Base-by-base conservation (phyloP, 495 filamentous ascomycete species). In the Aspergillus bertholletiae region DNA sequence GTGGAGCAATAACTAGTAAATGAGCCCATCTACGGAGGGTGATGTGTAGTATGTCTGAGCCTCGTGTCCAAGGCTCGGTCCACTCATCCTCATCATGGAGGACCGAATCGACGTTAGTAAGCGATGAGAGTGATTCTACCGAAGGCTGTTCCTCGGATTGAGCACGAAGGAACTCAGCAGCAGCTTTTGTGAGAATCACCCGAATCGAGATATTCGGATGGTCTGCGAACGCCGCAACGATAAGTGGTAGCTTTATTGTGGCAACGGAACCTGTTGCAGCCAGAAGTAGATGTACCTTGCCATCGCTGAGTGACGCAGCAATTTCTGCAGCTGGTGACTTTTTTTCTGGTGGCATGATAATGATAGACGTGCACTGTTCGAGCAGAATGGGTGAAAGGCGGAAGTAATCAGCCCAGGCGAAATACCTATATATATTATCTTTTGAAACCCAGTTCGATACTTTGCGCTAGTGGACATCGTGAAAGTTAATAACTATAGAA, bases 171-270 rank as follows among this genome's bases (percentile, higher is more conserved):
- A 96, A 96, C 5, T 81, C 73, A 35, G 78, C 71, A 1, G 93
- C 88, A 12, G 85, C 82, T 15, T 78, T 69, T 20, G 89, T 93
- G 41, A 96, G 74, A 56, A 96, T 71, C 51, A 96, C 74, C 28
- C 89, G 88, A 65, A 96, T 88, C 26, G 86, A 87, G 37, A 96
- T 78, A 54, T 80, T 77, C 7, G 39, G 58, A 28, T 67, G 58
- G n/a, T 65, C 54, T 48, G 77, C 72, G 6, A 96, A 78, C 1
- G 83, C 69, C 11, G 73, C 51, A 46, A 88, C 65, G 50, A 96
- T 91, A 51, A 80, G 76, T 6, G 88, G 88, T 24, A 97, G 79
- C 63, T 97, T 97, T 71, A 96, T 94, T 8, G 91, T 91, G 44
- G 92, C 93, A 32, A 96, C 91, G 18, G 82, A 86, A 34, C 90